Conservation (phyloP, 805 yeast species). For the Spathaspora boniae region DNA sequence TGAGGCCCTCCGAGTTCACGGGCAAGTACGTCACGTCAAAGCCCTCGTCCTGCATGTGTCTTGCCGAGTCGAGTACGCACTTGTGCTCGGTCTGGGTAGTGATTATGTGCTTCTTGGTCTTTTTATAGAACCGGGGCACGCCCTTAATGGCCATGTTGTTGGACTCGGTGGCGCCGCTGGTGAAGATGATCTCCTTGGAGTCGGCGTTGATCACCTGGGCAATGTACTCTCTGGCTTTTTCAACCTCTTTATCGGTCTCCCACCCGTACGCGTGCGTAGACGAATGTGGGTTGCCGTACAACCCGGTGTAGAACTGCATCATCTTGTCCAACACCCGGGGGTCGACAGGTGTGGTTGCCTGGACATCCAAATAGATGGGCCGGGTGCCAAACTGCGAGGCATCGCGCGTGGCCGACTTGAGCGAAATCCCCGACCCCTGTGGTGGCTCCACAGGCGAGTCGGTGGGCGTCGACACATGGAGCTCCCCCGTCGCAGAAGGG, state of each 20-base stretch:
- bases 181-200: constrained; percentile 93
- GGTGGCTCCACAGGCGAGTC: constrained; percentile 35
- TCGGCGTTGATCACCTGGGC: constrained; percentile 89
- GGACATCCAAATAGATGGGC: constrained; percentile 95
- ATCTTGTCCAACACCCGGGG: constrained; percentile 91
- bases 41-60: constrained; percentile 94
- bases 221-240: constrained; percentile 75
- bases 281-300: constrained; percentile 97
- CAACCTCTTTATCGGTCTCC: constrained; percentile 95
- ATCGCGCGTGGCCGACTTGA: constrained; percentile 45
- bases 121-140: constrained; percentile 87
- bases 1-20: constrained; percentile 75
- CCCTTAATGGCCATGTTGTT: constrained; percentile 96
- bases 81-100: constrained; percentile 98
- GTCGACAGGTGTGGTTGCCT: constrained; percentile 97
- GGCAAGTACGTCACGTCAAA: constrained; percentile 92
- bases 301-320: constrained; percentile 83
- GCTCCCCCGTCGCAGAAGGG: constrained; percentile 10
- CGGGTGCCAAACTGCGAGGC: constrained; percentile 58
- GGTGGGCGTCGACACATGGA: constrained; percentile 18
- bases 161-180: constrained; percentile 97
- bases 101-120: constrained; percentile 88
- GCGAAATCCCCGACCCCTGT: constrained; percentile 42
- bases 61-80: constrained; percentile 95
- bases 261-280: constrained; percentile 97